Evolutionary conservation across 305 asterid species (phyloP).

Genomic region (Plantago rigida): DNA sequence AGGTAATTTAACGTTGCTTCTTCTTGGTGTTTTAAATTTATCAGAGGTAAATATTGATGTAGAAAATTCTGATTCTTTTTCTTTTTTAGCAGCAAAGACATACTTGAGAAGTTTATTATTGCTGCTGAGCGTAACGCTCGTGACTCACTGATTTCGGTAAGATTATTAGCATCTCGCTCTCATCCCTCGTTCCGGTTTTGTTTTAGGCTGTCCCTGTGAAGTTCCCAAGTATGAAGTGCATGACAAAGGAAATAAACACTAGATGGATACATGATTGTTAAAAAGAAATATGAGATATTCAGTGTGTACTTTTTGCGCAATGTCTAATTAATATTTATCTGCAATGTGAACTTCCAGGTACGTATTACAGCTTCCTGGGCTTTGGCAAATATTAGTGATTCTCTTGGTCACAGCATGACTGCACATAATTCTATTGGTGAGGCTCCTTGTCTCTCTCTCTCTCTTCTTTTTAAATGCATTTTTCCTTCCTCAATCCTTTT

Average conservation of each 20-base stretch:
- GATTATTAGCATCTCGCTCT: conserved; percentile 22
- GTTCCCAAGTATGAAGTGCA: neutral
- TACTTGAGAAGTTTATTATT: conserved; percentile 58
- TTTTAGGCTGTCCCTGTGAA: neutral
- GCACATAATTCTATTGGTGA: conserved; percentile 37
- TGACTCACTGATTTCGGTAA: conserved; percentile 66
- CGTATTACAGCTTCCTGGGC: conserved; percentile 97
- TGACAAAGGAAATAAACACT: neutral
- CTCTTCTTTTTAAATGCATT: conserved; percentile 21
- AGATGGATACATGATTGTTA: neutral
- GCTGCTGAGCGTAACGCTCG: conserved; percentile 53
- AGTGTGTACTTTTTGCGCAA: neutral
- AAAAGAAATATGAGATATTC: too few relatives aligned
- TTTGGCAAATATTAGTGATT: conserved; percentile 79
- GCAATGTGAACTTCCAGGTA: conserved; percentile 50
- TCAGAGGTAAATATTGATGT: conserved; percentile 3
- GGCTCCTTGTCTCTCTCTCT: conserved; percentile 24
- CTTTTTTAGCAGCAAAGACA: conserved; percentile 42
- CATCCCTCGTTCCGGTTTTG: neutral
- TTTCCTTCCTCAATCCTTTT: conserved; percentile 26
- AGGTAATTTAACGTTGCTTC: conserved; percentile 41
- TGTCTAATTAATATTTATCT: conserved; percentile 24
- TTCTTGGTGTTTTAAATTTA: conserved; percentile 10
- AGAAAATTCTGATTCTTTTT: conserved; percentile 20
- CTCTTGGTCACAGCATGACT: conserved; percentile 57